phyloP scores from a whole-genome alignment of 2,329 filamentous ascomycete genomes.

The Xylariaceae sp. region DNA sequence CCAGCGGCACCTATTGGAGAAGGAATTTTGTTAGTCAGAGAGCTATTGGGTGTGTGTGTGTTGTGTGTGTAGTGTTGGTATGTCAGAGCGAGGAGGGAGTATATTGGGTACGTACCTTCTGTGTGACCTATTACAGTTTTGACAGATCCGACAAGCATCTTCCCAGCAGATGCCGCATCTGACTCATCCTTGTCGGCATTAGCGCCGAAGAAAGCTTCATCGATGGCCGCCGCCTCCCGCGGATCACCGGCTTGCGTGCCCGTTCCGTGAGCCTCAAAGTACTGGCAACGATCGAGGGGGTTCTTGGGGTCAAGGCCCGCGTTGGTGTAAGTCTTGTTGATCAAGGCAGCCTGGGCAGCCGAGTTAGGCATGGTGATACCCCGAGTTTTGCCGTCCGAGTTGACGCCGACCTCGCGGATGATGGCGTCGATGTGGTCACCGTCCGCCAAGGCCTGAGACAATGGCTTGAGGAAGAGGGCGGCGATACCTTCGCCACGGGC shows the following conservation, averaged over 20 bases:
- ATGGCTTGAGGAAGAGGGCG: conserved; percentile 46
- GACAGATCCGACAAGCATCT: conserved; percentile 36
- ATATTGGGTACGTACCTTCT: conserved; percentile 33
- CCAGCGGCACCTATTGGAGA: conserved; percentile 34
- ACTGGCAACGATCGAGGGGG: conserved; percentile 36
- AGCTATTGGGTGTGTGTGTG: conserved; percentile 7
- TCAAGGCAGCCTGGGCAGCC: conserved; percentile 39
- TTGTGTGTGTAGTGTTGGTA: too few species aligned
- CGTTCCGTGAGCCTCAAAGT: conserved; percentile 43
- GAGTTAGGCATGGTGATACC: conserved; percentile 52
- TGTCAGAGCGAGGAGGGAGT: too few species aligned
- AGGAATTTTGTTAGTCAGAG: too few species aligned
- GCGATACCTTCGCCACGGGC: conserved; percentile 53
- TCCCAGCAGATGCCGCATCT: conserved; percentile 3
- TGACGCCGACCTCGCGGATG: conserved; percentile 43
- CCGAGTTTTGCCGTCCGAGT: conserved; percentile 46
- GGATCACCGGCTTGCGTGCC: conserved; percentile 37
- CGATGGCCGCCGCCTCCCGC: conserved; percentile 39
- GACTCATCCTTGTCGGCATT: conserved; percentile 1
- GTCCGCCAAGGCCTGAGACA: conserved; percentile 45
- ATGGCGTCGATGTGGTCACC: conserved; percentile 42
- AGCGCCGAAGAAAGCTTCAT: conserved; percentile 33
- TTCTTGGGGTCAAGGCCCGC: conserved; percentile 34
- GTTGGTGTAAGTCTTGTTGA: conserved; percentile 38
- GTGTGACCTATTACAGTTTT: conserved; percentile 46